Base-by-base conservation (phyloP, 345 rosid species). In the Eucalyptus lansdowneana region DNA sequence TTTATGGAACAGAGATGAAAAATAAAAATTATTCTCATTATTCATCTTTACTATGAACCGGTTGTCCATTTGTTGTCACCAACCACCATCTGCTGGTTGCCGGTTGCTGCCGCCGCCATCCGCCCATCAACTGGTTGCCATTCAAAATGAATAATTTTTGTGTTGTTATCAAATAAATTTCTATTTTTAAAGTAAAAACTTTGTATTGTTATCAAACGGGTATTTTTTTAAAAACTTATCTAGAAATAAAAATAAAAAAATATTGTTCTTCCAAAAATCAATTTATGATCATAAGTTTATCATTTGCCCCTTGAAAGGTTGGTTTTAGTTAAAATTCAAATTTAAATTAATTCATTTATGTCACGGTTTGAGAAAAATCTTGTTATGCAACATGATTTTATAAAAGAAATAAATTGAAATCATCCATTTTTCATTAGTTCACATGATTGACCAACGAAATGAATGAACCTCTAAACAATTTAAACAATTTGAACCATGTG, bases 1-100 rank as follows among this genome's bases (percentile, higher is more conserved):
- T 47, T 47, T 4, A 0, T 11, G 0, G 1, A 47, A 47, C 0
- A 11, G 0, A 49, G 12, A 49, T 49, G 1, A 49, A 49, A 49
- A 12, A 49, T 49, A 49, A 49, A 49, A 49, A 49, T 49, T 49
- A 49, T 49, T 12, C 5, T 49, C 5, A 12, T 49, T 12, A 12
- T 49, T 49, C 14, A 12, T 49, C 50, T 0, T 49, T 49, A 12
- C 50, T 49, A 49, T 49, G 50, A 12, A 49, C 2, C 5, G 14
- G 1, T 47, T 11, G 14, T 47, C 14, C 50, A 47, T 47, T 47
- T 2, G 2, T 11, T 4, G 5, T 47, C 5, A 14, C 50, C 2
- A 47, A 11, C 14, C 50, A 47, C 14, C 14, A 47, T 47, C 14
- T 4, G 1, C 0, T 2, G 13, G 4, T 47, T 1, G 49, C 1